Percentiles rank a stretch among this genome's conserved stretches.
Evolutionary conservation across 257 asterid species (phyloP).

Genomic region (Solanum stenotomum): DNA sequence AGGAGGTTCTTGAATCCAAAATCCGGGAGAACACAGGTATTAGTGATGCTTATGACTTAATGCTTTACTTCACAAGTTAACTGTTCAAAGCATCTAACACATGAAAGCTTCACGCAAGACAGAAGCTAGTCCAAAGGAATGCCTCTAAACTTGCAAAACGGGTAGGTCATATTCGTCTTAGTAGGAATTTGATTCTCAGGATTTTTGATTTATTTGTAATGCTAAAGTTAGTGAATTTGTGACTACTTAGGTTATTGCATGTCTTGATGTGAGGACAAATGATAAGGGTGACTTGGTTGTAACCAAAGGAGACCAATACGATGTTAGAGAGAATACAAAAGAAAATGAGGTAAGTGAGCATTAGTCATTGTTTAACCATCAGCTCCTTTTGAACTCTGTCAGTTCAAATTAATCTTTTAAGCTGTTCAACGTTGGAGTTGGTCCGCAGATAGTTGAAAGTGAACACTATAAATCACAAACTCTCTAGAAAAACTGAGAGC

Average conservation of each 20-base stretch:
- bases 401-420: background rate
- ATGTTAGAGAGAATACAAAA: slow-evolving; percentile 68
- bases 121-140: slow-evolving; percentile 59
- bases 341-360: slow-evolving; percentile 62
- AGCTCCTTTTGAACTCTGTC: background rate
- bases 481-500: background rate
- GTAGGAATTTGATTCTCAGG: background rate
- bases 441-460: background rate
- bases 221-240: slow-evolving; percentile 1
- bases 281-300: slow-evolving; percentile 92
- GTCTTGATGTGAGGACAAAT: slow-evolving; percentile 95
- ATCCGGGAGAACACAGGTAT: slow-evolving; percentile 52
- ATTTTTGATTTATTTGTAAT: background rate
- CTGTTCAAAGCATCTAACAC: slow-evolving; percentile 24
- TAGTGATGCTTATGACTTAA: slow-evolving; percentile 1
- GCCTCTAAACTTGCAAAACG: slow-evolving; percentile 90
- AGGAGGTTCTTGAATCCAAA: slow-evolving; percentile 69
- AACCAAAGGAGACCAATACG: slow-evolving; percentile 97
- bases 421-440: background rate
- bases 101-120: slow-evolving; percentile 47
- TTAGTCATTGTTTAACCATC: background rate
- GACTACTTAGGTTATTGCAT: slow-evolving; percentile 81
- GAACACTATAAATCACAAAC: background rate
- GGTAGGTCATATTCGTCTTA: slow-evolving; percentile 35
- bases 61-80: slow-evolving; percentile 3